Evolutionary conservation across 345 rosid genomes (phyloP).

Genomic region (Pugionium dolabratum): DNA sequence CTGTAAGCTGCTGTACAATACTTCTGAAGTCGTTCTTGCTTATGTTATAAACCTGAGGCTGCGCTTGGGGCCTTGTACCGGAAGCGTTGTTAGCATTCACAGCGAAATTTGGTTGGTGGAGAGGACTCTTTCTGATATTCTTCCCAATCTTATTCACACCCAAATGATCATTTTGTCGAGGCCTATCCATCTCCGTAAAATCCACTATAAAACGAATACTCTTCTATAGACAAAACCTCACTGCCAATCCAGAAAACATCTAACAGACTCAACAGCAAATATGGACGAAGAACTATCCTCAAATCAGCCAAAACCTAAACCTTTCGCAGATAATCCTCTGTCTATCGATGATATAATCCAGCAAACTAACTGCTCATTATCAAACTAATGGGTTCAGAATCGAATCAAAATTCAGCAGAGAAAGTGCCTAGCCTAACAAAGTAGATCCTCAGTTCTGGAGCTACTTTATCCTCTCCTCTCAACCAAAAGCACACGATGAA

Average conservation of each 20-base stretch:
- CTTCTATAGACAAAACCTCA: no score
- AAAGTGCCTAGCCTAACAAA: slow-evolving; percentile 9
- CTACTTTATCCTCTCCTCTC: no score
- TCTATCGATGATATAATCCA: neutral
- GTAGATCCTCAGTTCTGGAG: slow-evolving; percentile 25
- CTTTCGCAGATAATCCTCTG: slow-evolving; percentile 8
- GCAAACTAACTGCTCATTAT: slow-evolving; percentile 2
- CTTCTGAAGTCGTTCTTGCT: slow-evolving; percentile 88
- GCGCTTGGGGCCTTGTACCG: slow-evolving; percentile 77
- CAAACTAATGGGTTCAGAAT: slow-evolving; percentile 20
- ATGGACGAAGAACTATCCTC: slow-evolving; percentile 5
- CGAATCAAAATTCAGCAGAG: slow-evolving; percentile 20
- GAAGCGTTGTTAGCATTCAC: slow-evolving; percentile 35
- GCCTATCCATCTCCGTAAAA: slow-evolving; percentile 70
- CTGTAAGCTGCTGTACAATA: slow-evolving; percentile 88
- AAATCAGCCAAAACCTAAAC: slow-evolving; percentile 10
- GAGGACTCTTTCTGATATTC: slow-evolving; percentile 81
- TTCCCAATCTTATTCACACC: slow-evolving; percentile 87
- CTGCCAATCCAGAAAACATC: no score
- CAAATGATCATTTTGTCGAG: slow-evolving; percentile 66
- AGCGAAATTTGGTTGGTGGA: slow-evolving; percentile 69
- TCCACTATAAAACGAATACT: slow-evolving; percentile 8
- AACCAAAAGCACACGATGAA: slow-evolving; percentile 17
- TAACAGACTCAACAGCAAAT: slow-evolving; percentile 21
- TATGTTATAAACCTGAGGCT: slow-evolving; percentile 92